These are phyloP conservation scores for Exophiala mesophila DNA, from an alignment of 2,329 filamentous ascomycete genomes.

Conservation along the genomic window DNA sequence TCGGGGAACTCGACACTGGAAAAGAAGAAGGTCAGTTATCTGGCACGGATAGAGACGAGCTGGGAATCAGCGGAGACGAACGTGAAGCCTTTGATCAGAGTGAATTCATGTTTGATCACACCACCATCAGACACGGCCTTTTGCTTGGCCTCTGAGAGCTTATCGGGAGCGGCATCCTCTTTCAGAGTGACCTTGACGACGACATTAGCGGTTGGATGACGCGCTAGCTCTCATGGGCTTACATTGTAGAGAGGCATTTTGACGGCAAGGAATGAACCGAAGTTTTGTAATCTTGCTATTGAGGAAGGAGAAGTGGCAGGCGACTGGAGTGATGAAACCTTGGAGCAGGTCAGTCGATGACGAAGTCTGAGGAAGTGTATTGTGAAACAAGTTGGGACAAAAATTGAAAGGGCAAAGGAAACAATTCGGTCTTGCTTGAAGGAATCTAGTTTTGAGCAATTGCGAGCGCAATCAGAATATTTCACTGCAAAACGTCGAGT, in stretches of 20 bases:
- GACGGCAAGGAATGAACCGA: constrained; percentile 3
- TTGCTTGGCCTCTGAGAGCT: constrained; percentile 72
- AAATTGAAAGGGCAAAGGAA: too few relatives aligned
- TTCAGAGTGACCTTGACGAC: constrained; percentile 71
- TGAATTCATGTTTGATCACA: constrained; percentile 78
- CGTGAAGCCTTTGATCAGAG: constrained; percentile 88
- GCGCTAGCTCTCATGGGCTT: constrained; percentile 21
- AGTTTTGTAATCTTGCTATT: not conserved
- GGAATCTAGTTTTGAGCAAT: too few relatives aligned
- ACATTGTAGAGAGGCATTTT: constrained; percentile 40
- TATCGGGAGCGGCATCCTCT: constrained; percentile 58
- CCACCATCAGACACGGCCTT: constrained; percentile 70
- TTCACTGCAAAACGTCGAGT: too few relatives aligned
- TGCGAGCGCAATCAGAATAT: too few relatives aligned
- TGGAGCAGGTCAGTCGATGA: not conserved
- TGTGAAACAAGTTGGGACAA: not conserved
- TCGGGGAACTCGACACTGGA: constrained; percentile 63
- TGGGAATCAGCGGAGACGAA: constrained; percentile 47
- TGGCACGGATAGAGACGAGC: not conserved
- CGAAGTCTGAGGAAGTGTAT: not conserved
- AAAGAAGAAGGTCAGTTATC: not conserved
- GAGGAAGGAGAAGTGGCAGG: too few relatives aligned
- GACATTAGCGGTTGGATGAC: constrained; percentile 5
- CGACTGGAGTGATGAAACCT: not conserved
- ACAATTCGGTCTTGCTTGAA: too few relatives aligned